Percentiles rank a stretch among this genome's conserved stretches.
Conservation (phyloP, 192 early-diverging fungal genomes). For the Neocallimastix lanati region DNA sequence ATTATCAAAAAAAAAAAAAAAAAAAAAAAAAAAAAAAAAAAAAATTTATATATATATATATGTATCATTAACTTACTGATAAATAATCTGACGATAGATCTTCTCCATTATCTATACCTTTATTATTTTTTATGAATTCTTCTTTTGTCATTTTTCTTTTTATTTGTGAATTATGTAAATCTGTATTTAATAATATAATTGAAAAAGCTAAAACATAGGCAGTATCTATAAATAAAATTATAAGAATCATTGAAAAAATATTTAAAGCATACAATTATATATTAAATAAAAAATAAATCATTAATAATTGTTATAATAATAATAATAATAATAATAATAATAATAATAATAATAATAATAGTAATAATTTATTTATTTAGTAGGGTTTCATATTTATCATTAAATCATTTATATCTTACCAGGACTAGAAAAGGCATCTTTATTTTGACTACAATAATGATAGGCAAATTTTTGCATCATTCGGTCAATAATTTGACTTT, state of each 20-base stretch:
- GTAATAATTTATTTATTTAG: too few species aligned
- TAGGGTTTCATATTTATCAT: too few species aligned
- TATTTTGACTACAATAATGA: not conserved
- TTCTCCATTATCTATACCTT: not conserved
- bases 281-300: too few species aligned
- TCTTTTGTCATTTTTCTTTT: not conserved
- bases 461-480: not conserved
- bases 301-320: too few species aligned
- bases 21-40: too few species aligned
- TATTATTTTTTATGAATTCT: not conserved
- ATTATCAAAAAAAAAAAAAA: too few species aligned
- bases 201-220: not conserved
- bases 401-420: too few species aligned
- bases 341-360: too few species aligned
- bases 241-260: too few species aligned
- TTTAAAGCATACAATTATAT: too few species aligned
- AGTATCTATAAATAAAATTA: not conserved
- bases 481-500: not conserved
- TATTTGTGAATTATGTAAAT: not conserved
- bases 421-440: not conserved
- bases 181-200: not conserved
- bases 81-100: not conserved
- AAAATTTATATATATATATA: too few species aligned
- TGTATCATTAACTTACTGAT: not conserved
- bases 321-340: too few species aligned